These are phyloP conservation scores for Mycena leptocephala DNA, from an alignment of 768 basidiomycete genomes.

Conservation along the genomic window DNA sequence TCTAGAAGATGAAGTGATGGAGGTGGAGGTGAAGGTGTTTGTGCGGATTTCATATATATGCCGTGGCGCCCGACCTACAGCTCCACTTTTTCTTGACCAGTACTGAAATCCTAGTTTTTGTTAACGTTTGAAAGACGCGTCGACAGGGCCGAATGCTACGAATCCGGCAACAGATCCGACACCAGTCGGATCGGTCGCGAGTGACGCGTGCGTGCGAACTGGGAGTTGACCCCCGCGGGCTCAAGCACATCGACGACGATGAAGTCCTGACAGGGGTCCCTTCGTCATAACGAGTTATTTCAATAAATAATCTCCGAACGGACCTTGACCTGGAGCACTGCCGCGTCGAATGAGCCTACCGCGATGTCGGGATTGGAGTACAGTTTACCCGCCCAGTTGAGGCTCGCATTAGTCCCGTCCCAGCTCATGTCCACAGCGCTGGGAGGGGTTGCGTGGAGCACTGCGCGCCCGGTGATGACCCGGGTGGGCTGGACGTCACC, in stretches of 20 bases:
- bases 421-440: too few relatives aligned
- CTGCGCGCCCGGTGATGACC: too few relatives aligned
- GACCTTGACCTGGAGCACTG: constrained; percentile 1
- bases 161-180: constrained; percentile 7
- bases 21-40: too few relatives aligned
- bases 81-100: too few relatives aligned
- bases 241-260: constrained; percentile 18
- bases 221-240: background rate
- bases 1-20: too few relatives aligned
- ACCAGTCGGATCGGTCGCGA: background rate
- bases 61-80: too few relatives aligned
- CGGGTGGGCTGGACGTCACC: too few relatives aligned
- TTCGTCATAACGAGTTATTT: background rate
- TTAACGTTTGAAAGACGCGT: too few relatives aligned
- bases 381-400: constrained; percentile 19
- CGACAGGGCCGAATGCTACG: background rate
- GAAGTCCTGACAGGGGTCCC: background rate
- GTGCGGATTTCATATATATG: too few relatives aligned
- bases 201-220: constrained; percentile 4
- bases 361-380: background rate
- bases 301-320: background rate
- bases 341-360: constrained; percentile 23
- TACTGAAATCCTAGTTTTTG: too few relatives aligned
- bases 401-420: background rate
- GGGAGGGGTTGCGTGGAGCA: too few relatives aligned